These are phyloP conservation scores for Debaryomyces coudertii DNA, from an alignment of 1,139 yeast genomes.

Conservation along the genomic window DNA sequence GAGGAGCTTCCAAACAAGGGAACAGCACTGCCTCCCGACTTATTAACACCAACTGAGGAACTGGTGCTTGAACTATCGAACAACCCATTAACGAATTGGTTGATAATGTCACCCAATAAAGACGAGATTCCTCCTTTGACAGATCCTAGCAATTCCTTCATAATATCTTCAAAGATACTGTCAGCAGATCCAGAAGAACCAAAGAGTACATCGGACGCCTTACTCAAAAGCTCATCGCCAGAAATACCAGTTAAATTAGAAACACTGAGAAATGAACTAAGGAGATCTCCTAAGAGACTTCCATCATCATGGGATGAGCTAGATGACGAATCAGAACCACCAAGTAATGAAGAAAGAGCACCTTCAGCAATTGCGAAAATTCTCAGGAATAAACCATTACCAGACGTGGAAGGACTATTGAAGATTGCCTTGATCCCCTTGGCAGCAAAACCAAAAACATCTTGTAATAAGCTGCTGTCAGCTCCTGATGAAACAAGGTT, in stretches of 20 bases:
- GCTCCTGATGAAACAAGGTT: slow-evolving; percentile 13
- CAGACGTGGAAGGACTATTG: slow-evolving; percentile 14
- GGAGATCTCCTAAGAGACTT: slow-evolving; percentile 25
- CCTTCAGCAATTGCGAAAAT: slow-evolving; percentile 12
- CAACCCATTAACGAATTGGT: slow-evolving; percentile 15
- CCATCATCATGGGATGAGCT: slow-evolving; percentile 16
- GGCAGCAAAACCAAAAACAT: slow-evolving; percentile 19
- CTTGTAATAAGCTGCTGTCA: slow-evolving; percentile 19
- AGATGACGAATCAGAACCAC: slow-evolving; percentile 4
- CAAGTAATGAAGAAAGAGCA: slow-evolving; percentile 13
- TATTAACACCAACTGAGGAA: slow-evolving; percentile 3
- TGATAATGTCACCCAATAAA: slow-evolving; percentile 10
- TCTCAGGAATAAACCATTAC: slow-evolving; percentile 15
- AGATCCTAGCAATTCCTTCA: slow-evolving; percentile 15
- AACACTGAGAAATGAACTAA: slow-evolving; percentile 23
- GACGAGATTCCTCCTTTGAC: slow-evolving; percentile 15
- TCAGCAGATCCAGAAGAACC: slow-evolving; percentile 16
- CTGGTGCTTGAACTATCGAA: slow-evolving; percentile 18
- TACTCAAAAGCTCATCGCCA: slow-evolving; percentile 10
- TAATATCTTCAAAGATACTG: slow-evolving; percentile 12
- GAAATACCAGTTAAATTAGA: slow-evolving; percentile 17
- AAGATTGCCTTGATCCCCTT: slow-evolving; percentile 22
- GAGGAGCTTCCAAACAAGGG: slow-evolving; percentile 12
- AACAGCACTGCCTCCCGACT: slow-evolving; percentile 15
- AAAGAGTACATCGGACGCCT: slow-evolving; percentile 6